Percentiles rank a stretch among this genome's conserved stretches.
phyloP scores from a whole-genome alignment of 1,139 yeast species.

The Candida freyschussii region DNA sequence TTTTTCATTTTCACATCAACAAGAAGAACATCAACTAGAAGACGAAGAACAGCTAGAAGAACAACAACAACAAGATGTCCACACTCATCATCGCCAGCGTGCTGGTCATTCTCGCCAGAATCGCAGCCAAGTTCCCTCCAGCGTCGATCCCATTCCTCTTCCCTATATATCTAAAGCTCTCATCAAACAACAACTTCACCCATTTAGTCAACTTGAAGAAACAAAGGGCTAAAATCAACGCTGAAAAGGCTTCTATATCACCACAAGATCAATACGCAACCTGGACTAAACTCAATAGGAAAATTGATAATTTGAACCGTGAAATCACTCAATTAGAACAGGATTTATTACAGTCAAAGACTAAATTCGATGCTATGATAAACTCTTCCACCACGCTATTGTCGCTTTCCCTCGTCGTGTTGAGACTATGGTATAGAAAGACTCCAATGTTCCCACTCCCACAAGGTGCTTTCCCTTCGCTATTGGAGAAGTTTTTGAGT shows the following conservation, averaged over 20 bases:
- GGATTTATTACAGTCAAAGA: slow-evolving; percentile 14
- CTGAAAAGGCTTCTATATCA: slow-evolving; percentile 56
- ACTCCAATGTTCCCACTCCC: slow-evolving; percentile 60
- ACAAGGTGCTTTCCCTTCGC: slow-evolving; percentile 49
- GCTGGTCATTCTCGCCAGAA: slow-evolving; percentile 5
- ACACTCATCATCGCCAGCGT: slow-evolving; percentile 4
- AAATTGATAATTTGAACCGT: slow-evolving; percentile 42
- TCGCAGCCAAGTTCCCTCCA: slow-evolving; percentile 7
- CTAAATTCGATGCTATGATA: slow-evolving; percentile 29
- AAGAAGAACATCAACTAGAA: too few species aligned
- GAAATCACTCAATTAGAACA: slow-evolving; percentile 54
- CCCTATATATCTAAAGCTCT: slow-evolving; percentile 7
- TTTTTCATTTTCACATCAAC: too few species aligned
- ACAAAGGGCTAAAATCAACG: slow-evolving; percentile 44
- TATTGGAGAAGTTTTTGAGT: slow-evolving; percentile 42
- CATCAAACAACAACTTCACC: slow-evolving; percentile 15
- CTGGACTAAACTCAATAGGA: slow-evolving; percentile 91
- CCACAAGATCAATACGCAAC: slow-evolving; percentile 94
- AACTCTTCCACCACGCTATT: slow-evolving; percentile 18
- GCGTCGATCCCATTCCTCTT: slow-evolving; percentile 6
- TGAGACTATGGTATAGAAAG: slow-evolving; percentile 55
- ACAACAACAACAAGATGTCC: too few species aligned
- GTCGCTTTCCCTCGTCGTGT: slow-evolving; percentile 10
- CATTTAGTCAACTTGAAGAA: slow-evolving; percentile 37
- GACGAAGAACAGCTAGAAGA: too few species aligned